Conservation (phyloP, 176 grass and related monocot genomes). For the Eleusine indica region DNA sequence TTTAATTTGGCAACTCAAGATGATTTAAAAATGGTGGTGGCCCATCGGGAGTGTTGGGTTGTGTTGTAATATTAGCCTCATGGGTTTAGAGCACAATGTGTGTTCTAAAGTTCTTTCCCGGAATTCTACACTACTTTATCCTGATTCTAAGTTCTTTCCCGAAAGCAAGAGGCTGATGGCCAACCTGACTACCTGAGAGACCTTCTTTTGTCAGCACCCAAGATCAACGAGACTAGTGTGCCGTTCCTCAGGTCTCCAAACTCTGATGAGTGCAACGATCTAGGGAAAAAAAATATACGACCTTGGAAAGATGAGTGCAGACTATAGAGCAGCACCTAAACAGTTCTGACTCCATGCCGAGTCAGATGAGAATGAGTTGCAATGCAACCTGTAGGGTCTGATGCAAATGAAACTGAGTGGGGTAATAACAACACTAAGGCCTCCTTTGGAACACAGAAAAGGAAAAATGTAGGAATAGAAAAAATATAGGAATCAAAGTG, state of each 20-base stretch:
- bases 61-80: background rate
- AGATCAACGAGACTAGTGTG: constrained; percentile 35
- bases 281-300: too few species aligned
- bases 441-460: too few species aligned
- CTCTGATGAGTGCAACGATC: constrained; percentile 9
- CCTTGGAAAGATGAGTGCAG: too few species aligned
- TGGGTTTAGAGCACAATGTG: too few species aligned
- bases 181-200: background rate
- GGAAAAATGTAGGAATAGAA: too few species aligned
- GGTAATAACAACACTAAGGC: too few species aligned
- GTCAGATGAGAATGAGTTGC: background rate
- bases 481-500: too few species aligned
- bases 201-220: background rate
- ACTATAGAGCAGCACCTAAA: background rate
- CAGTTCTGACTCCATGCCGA: background rate
- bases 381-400: background rate
- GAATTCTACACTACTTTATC: constrained; percentile 28
- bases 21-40: too few species aligned
- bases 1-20: too few species aligned
- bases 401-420: background rate
- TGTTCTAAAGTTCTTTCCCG: too few species aligned
- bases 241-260: constrained; percentile 23
- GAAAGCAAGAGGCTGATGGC: constrained; percentile 16
- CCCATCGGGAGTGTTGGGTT: too few species aligned
- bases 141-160: constrained; percentile 43